Percentiles rank a stretch among this genome's conserved stretches.
Evolutionary conservation across 805 yeast genomes (phyloP).

Genomic region (Myxozyma mucilagina): DNA sequence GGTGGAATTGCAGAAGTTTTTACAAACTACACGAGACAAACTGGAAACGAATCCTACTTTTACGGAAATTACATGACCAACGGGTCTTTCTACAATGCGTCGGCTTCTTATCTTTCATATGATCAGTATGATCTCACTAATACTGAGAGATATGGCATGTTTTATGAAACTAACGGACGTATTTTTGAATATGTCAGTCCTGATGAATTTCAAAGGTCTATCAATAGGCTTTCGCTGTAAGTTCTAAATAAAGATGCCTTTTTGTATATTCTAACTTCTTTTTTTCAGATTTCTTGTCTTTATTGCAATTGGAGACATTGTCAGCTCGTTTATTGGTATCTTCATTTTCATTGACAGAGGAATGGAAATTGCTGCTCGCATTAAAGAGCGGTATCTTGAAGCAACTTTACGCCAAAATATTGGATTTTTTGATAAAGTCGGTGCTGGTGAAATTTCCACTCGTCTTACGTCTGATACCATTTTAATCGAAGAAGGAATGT

Average conservation of each 20-base stretch:
- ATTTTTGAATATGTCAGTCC: conserved; percentile 27
- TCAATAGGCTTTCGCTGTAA: conserved; percentile 41
- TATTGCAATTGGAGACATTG: conserved; percentile 15
- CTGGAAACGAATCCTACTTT: conserved; percentile 19
- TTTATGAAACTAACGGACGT: conserved; percentile 19
- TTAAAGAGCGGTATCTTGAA: conserved; percentile 41
- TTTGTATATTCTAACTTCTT: neutral
- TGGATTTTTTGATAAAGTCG: conserved; percentile 46
- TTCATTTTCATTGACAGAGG: conserved; percentile 44
- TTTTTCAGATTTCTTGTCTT: conserved; percentile 20
- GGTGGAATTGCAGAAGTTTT: conserved; percentile 21
- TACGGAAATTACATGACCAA: neutral
- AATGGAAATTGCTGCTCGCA: conserved; percentile 45
- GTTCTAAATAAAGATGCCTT: neutral
- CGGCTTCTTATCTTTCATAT: neutral
- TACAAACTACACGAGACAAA: conserved; percentile 36
- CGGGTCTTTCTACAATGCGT: conserved; percentile 3
- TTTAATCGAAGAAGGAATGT: conserved; percentile 45
- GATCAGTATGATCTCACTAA: neutral
- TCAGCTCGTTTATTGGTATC: conserved; percentile 37
- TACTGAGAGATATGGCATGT: neutral
- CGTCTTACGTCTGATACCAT: conserved; percentile 46
- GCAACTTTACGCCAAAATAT: conserved; percentile 45
- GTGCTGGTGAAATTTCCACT: conserved; percentile 47
- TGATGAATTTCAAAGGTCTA: conserved; percentile 39